phyloP scores from a whole-genome alignment of 2,329 filamentous ascomycete species.

The Colletotrichum agaves region DNA sequence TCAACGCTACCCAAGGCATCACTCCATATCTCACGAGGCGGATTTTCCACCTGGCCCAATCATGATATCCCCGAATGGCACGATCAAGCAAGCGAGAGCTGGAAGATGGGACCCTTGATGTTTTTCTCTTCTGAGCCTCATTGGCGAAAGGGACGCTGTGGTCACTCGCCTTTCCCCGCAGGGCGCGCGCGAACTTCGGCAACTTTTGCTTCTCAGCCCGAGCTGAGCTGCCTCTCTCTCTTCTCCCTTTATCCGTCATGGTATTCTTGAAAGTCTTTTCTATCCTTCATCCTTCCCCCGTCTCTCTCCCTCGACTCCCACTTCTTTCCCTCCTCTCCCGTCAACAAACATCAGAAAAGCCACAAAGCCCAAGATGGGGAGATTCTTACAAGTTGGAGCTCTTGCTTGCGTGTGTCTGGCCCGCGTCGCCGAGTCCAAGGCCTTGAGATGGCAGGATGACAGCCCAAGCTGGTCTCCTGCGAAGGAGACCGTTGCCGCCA shows the following conservation, averaged over 20 bases:
- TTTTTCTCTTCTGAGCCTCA: slow-evolving; percentile 15
- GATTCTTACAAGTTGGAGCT: slow-evolving; percentile 37
- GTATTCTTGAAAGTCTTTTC: neutral
- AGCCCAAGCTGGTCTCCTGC: slow-evolving; percentile 42
- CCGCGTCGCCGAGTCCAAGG: slow-evolving; percentile 39
- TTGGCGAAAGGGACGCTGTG: slow-evolving; percentile 12
- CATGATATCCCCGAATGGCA: slow-evolving; percentile 18
- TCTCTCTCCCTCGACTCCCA: slow-evolving; percentile 5
- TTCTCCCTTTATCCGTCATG: slow-evolving; percentile 19
- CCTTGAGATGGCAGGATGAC: slow-evolving; percentile 41
- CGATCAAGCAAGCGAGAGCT: slow-evolving; percentile 8
- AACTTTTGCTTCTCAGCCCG: slow-evolving; percentile 26
- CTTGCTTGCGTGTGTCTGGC: slow-evolving; percentile 39
- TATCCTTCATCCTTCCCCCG: neutral
- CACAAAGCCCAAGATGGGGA: slow-evolving; percentile 39
- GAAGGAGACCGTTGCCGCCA: slow-evolving; percentile 41
- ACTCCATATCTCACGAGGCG: slow-evolving; percentile 24
- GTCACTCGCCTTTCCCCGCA: slow-evolving; percentile 14
- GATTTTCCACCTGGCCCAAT: slow-evolving; percentile 16
- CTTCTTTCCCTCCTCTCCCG: neutral
- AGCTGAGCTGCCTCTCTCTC: slow-evolving; percentile 21
- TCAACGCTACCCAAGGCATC: slow-evolving; percentile 17
- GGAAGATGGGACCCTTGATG: slow-evolving; percentile 18
- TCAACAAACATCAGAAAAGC: neutral
- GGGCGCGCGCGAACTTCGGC: slow-evolving; percentile 13